phyloP scores from a whole-genome alignment of 805 yeast genomes.

The Wickerhamomyces rabaulensis region DNA sequence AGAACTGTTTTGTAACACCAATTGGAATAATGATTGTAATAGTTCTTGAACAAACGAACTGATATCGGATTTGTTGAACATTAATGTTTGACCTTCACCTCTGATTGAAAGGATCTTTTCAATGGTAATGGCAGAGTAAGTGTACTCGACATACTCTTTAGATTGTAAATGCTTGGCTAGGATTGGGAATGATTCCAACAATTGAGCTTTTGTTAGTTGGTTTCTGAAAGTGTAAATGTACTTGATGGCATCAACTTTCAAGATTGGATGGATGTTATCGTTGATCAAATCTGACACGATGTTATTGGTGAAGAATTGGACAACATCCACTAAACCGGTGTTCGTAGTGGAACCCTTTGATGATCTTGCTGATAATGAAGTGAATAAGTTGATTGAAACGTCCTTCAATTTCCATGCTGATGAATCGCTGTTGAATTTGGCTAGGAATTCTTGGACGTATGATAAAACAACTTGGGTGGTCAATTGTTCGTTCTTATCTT shows the following conservation, averaged over 20 bases:
- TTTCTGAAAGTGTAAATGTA: slow-evolving; percentile 87
- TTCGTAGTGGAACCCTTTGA: slow-evolving; percentile 86
- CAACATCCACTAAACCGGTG: slow-evolving; percentile 82
- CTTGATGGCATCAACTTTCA: slow-evolving; percentile 89
- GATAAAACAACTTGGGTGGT: slow-evolving; percentile 71
- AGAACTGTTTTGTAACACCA: slow-evolving; percentile 52
- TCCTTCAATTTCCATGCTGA: slow-evolving; percentile 82
- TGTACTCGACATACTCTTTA: slow-evolving; percentile 74
- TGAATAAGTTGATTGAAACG: slow-evolving; percentile 77
- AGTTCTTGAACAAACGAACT: slow-evolving; percentile 56
- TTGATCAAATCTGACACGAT: slow-evolving; percentile 78
- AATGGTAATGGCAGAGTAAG: slow-evolving; percentile 89
- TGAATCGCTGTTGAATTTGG: slow-evolving; percentile 37
- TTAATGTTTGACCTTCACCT: slow-evolving; percentile 43
- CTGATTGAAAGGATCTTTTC: slow-evolving; percentile 83
- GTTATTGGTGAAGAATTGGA: slow-evolving; percentile 73
- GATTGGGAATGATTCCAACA: slow-evolving; percentile 73
- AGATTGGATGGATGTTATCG: slow-evolving; percentile 59
- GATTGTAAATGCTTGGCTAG: slow-evolving; percentile 65
- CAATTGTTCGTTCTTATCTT: slow-evolving; percentile 66
- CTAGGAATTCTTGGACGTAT: slow-evolving; percentile 65
- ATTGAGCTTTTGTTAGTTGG: slow-evolving; percentile 83
- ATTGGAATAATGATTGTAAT: slow-evolving; percentile 57
- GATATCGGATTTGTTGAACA: slow-evolving; percentile 73
- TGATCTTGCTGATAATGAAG: slow-evolving; percentile 90